phyloP scores from a whole-genome alignment of 148 eudicot species.

The Linanthus parryae region DNA sequence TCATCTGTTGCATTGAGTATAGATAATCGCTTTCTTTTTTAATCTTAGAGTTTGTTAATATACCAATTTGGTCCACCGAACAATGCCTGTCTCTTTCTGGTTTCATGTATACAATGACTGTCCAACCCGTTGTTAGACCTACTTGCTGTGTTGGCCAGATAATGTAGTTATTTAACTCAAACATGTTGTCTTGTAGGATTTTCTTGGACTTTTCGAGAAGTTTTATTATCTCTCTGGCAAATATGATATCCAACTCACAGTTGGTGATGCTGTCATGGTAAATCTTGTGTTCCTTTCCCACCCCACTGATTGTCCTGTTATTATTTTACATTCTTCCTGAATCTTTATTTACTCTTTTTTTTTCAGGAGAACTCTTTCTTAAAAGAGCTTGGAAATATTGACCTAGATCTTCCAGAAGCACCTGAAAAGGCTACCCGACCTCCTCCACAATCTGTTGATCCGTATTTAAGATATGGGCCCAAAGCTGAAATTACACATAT shows the following conservation, averaged over 20 bases:
- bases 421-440: conserved; percentile 91
- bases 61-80: too few relatives aligned
- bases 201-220: conserved; percentile 91
- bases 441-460: conserved; percentile 70
- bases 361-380: conserved; percentile 81
- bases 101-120: too few relatives aligned
- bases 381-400: conserved; percentile 65
- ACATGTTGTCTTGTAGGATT: conserved; percentile 58
- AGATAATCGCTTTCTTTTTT: too few relatives aligned
- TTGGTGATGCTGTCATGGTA: conserved; percentile 95
- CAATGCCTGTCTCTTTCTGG: too few relatives aligned
- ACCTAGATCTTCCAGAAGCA: conserved; percentile 83
- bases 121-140: too few relatives aligned
- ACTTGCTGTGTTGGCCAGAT: not conserved
- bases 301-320: not conserved
- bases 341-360: not conserved
- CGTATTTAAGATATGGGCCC: conserved; percentile 73
- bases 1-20: too few relatives aligned
- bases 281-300: conserved; percentile 1
- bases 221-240: conserved; percentile 84
- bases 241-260: conserved; percentile 68
- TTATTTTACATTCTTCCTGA: too few relatives aligned
- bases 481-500: conserved; percentile 89
- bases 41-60: too few relatives aligned
- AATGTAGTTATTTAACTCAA: conserved; percentile 1